These are phyloP conservation scores for Pezicula radicicola DNA, from an alignment of 2,329 filamentous ascomycete genomes.

Conservation along the genomic window DNA sequence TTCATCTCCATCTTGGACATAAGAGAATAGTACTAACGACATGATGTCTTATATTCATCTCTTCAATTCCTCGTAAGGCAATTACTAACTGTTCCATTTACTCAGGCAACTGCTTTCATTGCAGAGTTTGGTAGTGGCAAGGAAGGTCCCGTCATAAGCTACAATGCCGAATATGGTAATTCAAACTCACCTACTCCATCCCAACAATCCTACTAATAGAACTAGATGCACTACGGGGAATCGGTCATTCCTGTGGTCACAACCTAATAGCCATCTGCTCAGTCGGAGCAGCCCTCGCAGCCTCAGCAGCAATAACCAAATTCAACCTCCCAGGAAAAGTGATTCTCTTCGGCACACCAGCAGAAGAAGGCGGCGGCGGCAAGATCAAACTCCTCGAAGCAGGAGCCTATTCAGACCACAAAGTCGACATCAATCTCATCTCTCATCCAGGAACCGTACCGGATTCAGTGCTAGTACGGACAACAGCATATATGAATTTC, in stretches of 20 bases:
- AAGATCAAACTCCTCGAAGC: slow-evolving; percentile 41
- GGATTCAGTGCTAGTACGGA: slow-evolving; percentile 47
- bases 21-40: too few relatives aligned
- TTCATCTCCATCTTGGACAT: too few relatives aligned
- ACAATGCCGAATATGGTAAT: slow-evolving; percentile 31
- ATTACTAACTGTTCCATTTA: too few relatives aligned
- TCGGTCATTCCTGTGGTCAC: slow-evolving; percentile 43
- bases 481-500: slow-evolving; percentile 47
- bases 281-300: slow-evolving; percentile 33
- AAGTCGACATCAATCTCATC: slow-evolving; percentile 36
- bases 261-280: slow-evolving; percentile 40
- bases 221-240: slow-evolving; percentile 34
- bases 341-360: slow-evolving; percentile 35
- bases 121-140: slow-evolving; percentile 44
- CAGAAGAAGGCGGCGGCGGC: slow-evolving; percentile 35
- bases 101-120: slow-evolving; percentile 43
- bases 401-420: slow-evolving; percentile 36
- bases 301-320: slow-evolving; percentile 4
- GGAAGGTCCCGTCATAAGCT: slow-evolving; percentile 39
- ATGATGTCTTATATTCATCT: too few relatives aligned
- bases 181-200: background rate
- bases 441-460: slow-evolving; percentile 31
- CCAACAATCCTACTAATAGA: slow-evolving; percentile 2
- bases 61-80: slow-evolving; percentile 4
- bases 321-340: slow-evolving; percentile 9